Percentiles rank a stretch among this genome's conserved stretches.
Conservation (phyloP, 306 rosid genomes). For the Quercus ilex region DNA sequence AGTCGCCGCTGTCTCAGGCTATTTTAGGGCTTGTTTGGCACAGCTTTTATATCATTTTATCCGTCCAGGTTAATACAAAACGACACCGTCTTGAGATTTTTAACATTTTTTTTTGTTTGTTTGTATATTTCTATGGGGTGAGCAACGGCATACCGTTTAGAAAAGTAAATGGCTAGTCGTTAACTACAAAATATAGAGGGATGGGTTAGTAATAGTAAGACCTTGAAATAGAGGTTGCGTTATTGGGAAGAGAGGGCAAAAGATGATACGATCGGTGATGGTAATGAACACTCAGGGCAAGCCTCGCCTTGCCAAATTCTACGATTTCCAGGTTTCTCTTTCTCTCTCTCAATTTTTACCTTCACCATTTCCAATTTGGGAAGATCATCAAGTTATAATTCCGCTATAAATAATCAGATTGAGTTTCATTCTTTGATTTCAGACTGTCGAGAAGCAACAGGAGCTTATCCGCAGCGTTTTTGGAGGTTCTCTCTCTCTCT, state of each 20-base stretch:
- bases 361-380: neutral
- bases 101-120: no score
- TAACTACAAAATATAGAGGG: neutral
- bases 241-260: neutral
- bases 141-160: neutral
- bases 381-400: neutral
- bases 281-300: slow-evolving; percentile 91
- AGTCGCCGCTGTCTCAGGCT: slow-evolving; percentile 1
- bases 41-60: neutral
- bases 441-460: slow-evolving; percentile 88
- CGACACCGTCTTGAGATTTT: neutral
- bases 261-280: slow-evolving; percentile 81
- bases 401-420: slow-evolving; percentile 1
- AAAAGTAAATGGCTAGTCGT: neutral
- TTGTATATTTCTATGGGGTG: no score
- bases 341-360: neutral
- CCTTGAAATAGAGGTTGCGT: no score
- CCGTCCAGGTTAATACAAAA: neutral
- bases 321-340: slow-evolving; percentile 65
- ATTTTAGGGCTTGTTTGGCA: slow-evolving; percentile 28
- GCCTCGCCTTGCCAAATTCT: slow-evolving; percentile 88
- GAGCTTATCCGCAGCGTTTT: slow-evolving; percentile 81
- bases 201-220: no score
- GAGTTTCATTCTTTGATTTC: slow-evolving; percentile 32
- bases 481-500: slow-evolving; percentile 50